Conservation (phyloP, 1,139 yeast genomes). For the Geotrichum cucujoidarum region DNA sequence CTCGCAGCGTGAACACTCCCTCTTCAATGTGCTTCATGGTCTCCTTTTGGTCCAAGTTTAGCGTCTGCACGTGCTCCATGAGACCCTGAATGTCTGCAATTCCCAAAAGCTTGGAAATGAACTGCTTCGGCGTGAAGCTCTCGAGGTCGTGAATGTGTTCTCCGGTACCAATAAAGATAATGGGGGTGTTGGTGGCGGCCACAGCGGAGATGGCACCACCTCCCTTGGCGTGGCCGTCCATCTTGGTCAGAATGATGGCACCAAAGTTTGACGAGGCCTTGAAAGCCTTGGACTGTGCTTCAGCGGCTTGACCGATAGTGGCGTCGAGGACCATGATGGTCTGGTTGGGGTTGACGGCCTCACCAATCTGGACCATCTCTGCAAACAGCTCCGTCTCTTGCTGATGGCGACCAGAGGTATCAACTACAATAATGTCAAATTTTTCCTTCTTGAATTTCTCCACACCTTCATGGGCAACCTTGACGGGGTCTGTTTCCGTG, state of each 20-base stretch:
- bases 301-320: constrained; percentile 97
- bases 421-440: constrained; percentile 91
- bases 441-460: constrained; percentile 84
- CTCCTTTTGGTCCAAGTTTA: constrained; percentile 86
- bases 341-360: constrained; percentile 82
- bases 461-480: constrained; percentile 88
- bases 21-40: constrained; percentile 91
- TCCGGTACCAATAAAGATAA: constrained; percentile 95
- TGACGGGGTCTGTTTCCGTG: constrained; percentile 92
- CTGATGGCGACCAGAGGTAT: constrained; percentile 96
- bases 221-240: constrained; percentile 99
- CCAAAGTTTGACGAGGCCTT: constrained; percentile 92
- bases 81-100: constrained; percentile 94
- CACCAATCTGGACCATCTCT: constrained; percentile 91
- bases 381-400: constrained; percentile 88
- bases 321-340: constrained; percentile 98
- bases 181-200: constrained; percentile 96
- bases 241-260: constrained; percentile 87
- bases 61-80: constrained; percentile 86
- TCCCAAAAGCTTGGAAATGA: constrained; percentile 83
- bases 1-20: constrained; percentile 88
- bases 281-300: constrained; percentile 88
- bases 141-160: constrained; percentile 94
- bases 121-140: constrained; percentile 82
- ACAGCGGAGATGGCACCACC: constrained; percentile 99